A percentile compares a stretch with the other conserved stretches of the same genome.
phyloP scores from a whole-genome alignment of 768 basidiomycete species.

The Amyloporia xantha region DNA sequence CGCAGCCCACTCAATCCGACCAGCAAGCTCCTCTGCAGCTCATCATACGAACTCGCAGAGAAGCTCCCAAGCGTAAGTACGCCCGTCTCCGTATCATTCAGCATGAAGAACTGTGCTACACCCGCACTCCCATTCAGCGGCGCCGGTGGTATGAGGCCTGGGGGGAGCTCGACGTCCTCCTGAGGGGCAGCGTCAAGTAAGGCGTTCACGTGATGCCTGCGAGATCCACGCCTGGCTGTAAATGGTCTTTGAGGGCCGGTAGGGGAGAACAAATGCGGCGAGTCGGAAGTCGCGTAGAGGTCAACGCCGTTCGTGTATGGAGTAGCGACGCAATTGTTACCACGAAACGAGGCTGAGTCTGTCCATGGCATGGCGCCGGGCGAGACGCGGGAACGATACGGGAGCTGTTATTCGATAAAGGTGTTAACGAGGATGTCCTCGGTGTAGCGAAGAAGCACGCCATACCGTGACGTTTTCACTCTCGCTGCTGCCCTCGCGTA shows the following conservation, averaged over 20 bases:
- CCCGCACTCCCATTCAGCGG: slow-evolving; percentile 40
- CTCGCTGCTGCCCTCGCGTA: slow-evolving; percentile 27
- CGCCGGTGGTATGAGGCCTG: slow-evolving; percentile 27
- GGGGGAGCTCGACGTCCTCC: slow-evolving; percentile 33
- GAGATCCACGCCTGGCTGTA: slow-evolving; percentile 12
- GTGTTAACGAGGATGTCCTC: slow-evolving; percentile 18
- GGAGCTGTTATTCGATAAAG: slow-evolving; percentile 35
- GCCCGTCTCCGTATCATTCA: slow-evolving; percentile 47
- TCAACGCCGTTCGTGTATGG: slow-evolving; percentile 39
- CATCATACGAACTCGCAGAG: slow-evolving; percentile 36
- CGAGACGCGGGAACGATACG: slow-evolving; percentile 51
- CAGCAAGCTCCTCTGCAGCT: slow-evolving; percentile 37
- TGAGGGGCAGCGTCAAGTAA: slow-evolving; percentile 40
- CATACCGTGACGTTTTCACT: slow-evolving; percentile 41
- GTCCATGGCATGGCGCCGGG: slow-evolving; percentile 40
- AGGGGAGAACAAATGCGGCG: slow-evolving; percentile 1
- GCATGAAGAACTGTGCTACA: slow-evolving; percentile 49
- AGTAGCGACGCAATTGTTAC: slow-evolving; percentile 46
- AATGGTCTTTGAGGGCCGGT: slow-evolving; percentile 13
- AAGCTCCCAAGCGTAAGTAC: slow-evolving; percentile 56
- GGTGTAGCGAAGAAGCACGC: too few species aligned
- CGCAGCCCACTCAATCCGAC: slow-evolving; percentile 42
- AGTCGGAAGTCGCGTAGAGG: slow-evolving; percentile 13
- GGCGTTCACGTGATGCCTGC: slow-evolving; percentile 39
- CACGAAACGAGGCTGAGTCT: slow-evolving; percentile 40